Conservation (phyloP, 257 asterid species). For the Linaria vulgaris region DNA sequence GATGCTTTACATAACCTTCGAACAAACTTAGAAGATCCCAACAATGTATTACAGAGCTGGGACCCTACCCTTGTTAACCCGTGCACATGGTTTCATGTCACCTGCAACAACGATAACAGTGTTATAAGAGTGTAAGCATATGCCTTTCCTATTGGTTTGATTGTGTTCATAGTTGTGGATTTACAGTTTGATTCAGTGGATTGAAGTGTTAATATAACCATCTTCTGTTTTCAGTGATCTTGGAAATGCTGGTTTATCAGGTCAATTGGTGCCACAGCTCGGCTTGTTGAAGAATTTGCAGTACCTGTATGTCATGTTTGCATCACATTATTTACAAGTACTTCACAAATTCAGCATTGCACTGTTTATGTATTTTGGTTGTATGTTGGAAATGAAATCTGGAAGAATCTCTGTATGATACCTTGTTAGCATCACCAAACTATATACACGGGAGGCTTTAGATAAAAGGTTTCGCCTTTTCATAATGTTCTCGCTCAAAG, state of each 20-base stretch:
- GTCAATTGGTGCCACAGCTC: conserved; percentile 90
- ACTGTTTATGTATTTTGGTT: no score
- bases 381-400: no score
- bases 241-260: conserved; percentile 97
- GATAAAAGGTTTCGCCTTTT: no score
- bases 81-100: conserved; percentile 99
- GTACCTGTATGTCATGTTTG: conserved; percentile 64
- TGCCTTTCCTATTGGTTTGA: not conserved
- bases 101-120: conserved; percentile 96
- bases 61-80: conserved; percentile 99
- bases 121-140: conserved; percentile 91
- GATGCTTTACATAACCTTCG: conserved; percentile 91
- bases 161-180: conserved; percentile 10
- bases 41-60: conserved; percentile 97
- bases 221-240: conserved; percentile 62
- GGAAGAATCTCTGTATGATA: no score
- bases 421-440: no score
- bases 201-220: conserved; percentile 1
- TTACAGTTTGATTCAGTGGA: not conserved
- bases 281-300: conserved; percentile 92
- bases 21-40: conserved; percentile 78
- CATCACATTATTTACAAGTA: not conserved
- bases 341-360: not conserved
- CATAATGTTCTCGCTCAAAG: no score
- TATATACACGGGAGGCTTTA: no score